phyloP scores from a whole-genome alignment of 2,329 filamentous ascomycete genomes.

The Alternaria ethzedia region DNA sequence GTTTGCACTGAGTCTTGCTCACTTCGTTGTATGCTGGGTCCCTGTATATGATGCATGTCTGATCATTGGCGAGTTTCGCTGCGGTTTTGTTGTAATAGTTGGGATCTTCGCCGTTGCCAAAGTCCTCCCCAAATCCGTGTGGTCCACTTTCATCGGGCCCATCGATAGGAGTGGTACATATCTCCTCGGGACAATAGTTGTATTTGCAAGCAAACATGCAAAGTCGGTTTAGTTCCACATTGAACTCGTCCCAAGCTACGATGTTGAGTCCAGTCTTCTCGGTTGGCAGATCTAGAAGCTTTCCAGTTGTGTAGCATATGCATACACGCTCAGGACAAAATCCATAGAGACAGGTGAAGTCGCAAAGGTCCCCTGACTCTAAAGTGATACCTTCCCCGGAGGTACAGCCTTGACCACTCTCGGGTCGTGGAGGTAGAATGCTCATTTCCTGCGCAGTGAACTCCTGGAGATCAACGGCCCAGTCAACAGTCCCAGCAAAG shows the following conservation, averaged over 20 bases:
- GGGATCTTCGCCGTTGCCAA: too few species aligned
- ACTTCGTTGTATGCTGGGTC: not conserved
- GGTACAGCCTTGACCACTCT: not conserved
- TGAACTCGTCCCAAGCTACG: not conserved
- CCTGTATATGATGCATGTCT: not conserved
- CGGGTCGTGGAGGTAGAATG: not conserved
- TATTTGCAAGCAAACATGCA: conserved; percentile 7
- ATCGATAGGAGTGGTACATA: not conserved
- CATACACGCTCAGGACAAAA: conserved; percentile 8
- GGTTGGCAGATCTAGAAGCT: too few species aligned
- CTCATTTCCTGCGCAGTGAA: not conserved
- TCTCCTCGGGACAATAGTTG: not conserved
- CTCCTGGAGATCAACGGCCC: not conserved
- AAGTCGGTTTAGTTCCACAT: conserved; percentile 5
- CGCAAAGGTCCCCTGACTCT: conserved; percentile 2
- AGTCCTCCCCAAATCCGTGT: too few species aligned
- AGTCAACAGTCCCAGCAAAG: not conserved
- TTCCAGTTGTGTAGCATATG: not conserved
- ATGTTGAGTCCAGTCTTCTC: too few species aligned
- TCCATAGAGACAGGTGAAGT: conserved; percentile 1
- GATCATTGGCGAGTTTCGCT: too few species aligned
- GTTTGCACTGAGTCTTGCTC: not conserved
- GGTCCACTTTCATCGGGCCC: too few species aligned
- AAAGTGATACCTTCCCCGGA: not conserved
- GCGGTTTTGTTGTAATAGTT: too few species aligned